phyloP scores from a whole-genome alignment of 768 basidiomycete genomes.

The Leccinum truebloodii region DNA sequence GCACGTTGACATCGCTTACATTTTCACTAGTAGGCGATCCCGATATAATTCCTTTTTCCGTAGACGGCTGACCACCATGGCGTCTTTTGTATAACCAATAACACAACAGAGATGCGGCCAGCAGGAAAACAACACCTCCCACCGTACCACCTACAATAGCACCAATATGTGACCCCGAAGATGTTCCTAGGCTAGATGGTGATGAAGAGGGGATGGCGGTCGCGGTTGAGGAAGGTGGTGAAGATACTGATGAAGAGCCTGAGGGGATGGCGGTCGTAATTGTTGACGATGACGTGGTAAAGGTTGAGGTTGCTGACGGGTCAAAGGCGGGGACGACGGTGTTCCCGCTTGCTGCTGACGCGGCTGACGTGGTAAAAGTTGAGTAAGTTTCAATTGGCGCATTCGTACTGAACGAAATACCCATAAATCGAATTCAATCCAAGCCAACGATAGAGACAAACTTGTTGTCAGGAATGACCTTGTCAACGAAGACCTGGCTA shows the following conservation, averaged over 20 bases:
- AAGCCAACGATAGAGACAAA: background rate
- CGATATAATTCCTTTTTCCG: background rate
- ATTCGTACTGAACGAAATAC: conserved; percentile 5
- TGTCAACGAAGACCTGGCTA: too few relatives aligned
- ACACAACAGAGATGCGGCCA: background rate
- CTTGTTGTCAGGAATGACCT: conserved; percentile 5
- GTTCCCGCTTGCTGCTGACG: too few relatives aligned
- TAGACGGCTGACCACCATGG: background rate
- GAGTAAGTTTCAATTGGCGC: background rate
- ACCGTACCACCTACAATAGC: conserved; percentile 14
- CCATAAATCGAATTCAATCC: background rate
- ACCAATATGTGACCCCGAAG: background rate
- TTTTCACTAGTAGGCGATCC: background rate
- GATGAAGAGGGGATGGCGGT: background rate
- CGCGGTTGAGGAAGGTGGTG: too few relatives aligned
- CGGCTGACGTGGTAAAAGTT: background rate
- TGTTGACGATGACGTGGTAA: too few relatives aligned
- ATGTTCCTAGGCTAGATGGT: background rate
- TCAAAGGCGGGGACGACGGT: too few relatives aligned
- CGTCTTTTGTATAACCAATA: background rate
- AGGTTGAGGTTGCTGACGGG: too few relatives aligned
- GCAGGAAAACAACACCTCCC: background rate
- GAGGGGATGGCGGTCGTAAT: too few relatives aligned
- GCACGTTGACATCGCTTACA: background rate
- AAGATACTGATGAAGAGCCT: too few relatives aligned